Evolutionary conservation across 257 asterid species (phyloP).

Genomic region (Nicotiana sylvestris): DNA sequence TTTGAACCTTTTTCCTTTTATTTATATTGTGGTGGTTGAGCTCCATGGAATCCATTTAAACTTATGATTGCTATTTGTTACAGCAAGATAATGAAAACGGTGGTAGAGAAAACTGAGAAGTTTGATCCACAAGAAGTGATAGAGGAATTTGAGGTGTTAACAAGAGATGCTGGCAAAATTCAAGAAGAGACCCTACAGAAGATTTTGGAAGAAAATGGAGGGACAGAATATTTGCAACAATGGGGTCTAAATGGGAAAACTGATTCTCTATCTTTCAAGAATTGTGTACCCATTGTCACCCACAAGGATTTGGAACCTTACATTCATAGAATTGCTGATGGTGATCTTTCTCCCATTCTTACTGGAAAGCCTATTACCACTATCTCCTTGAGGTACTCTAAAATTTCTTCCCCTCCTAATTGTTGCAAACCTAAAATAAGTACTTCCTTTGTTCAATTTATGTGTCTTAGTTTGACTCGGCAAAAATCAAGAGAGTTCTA

Average conservation of each 20-base stretch:
- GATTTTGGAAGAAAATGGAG: conserved; percentile 75
- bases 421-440: too few species aligned
- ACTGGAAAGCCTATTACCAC: conserved; percentile 74
- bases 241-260: conserved; percentile 77
- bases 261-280: conserved; percentile 56
- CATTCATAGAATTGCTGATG: conserved; percentile 66
- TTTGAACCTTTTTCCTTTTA: too few species aligned
- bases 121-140: conserved; percentile 62
- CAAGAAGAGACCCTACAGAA: conserved; percentile 67
- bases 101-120: conserved; percentile 52
- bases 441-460: too few species aligned
- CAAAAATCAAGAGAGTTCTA: too few species aligned
- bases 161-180: conserved; percentile 59
- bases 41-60: too few species aligned
- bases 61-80: conserved; percentile 3
- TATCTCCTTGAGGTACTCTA: conserved; percentile 72
- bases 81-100: conserved; percentile 25
- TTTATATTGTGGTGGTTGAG: too few species aligned
- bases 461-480: too few species aligned
- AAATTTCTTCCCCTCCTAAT: too few species aligned
- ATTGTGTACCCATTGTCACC: conserved; percentile 61
- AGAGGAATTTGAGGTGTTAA: conserved; percentile 63
- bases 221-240: conserved; percentile 64
- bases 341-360: conserved; percentile 52
- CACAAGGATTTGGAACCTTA: conserved; percentile 80